Conservation (phyloP, 192 early-diverging fungal species). For the Pilaira anomala region DNA sequence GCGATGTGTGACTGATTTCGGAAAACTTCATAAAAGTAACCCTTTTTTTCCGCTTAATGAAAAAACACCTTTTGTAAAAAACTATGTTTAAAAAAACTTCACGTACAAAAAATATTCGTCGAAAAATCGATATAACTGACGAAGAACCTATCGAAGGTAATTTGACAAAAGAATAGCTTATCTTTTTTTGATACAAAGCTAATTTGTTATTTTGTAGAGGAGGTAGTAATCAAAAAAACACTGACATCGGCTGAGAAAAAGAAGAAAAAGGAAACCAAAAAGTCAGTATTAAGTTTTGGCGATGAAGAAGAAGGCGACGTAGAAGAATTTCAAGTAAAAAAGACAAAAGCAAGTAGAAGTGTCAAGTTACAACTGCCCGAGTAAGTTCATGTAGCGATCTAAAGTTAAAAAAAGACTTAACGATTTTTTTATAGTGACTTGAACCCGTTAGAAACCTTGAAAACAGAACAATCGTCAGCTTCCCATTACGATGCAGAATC, state of each 20-base stretch:
- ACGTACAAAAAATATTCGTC: constrained; percentile 34
- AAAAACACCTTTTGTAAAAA: no score
- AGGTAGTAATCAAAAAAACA: constrained; percentile 22
- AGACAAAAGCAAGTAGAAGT: constrained; percentile 40
- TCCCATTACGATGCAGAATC: constrained; percentile 28
- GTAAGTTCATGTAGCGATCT: constrained; percentile 12
- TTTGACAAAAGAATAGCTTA: not conserved
- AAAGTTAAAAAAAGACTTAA: not conserved
- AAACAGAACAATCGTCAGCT: not conserved
- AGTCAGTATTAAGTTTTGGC: constrained; percentile 28
- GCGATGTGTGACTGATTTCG: no score
- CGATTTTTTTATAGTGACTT: not conserved
- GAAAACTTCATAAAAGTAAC: no score
- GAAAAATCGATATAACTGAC: constrained; percentile 29
- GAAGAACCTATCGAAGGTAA: constrained; percentile 10
- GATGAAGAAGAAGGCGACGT: constrained; percentile 30
- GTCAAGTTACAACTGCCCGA: constrained; percentile 18
- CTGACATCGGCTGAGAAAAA: constrained; percentile 16
- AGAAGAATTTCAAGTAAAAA: constrained; percentile 46
- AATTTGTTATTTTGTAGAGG: not conserved
- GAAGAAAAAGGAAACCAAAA: constrained; percentile 20
- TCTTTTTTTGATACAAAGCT: not conserved
- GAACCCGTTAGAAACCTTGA: not conserved
- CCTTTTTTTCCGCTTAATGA: no score
- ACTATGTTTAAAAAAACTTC: constrained; percentile 33